phyloP scores from a whole-genome alignment of 2,329 filamentous ascomycete species.

The Beauveria varroae region DNA sequence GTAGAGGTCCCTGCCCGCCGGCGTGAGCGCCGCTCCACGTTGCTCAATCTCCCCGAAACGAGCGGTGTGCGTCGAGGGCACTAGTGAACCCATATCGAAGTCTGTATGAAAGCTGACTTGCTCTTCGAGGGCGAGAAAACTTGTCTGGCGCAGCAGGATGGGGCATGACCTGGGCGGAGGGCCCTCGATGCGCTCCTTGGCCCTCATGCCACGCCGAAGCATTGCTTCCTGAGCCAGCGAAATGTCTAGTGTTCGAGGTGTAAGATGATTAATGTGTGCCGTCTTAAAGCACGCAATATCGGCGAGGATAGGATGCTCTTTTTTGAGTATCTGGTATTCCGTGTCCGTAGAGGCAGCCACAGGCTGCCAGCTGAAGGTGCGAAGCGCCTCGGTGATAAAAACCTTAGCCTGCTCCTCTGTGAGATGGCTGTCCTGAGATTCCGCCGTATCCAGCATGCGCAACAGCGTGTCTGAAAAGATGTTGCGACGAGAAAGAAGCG shows the following conservation, averaged over 20 bases:
- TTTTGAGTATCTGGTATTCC: conserved; percentile 34
- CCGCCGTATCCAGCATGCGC: conserved; percentile 27
- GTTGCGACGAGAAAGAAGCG: conserved; percentile 27
- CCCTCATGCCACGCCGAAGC: conserved; percentile 30
- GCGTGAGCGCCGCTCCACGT: conserved; percentile 41
- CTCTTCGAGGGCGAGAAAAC: conserved; percentile 45
- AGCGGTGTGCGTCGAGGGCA: conserved; percentile 36
- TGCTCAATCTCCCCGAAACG: conserved; percentile 48
- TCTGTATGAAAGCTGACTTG: conserved; percentile 30
- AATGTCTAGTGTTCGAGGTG: conserved; percentile 43
- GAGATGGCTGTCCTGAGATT: conserved; percentile 22
- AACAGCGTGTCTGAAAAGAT: conserved; percentile 35
- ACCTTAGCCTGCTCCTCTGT: conserved; percentile 22
- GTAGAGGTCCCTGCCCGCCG: conserved; percentile 36
- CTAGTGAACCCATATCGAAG: conserved; percentile 11
- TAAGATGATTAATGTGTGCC: conserved; percentile 47
- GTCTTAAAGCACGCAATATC: conserved; percentile 36
- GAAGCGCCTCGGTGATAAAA: conserved; percentile 36
- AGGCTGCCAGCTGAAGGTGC: conserved; percentile 41
- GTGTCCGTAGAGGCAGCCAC: conserved; percentile 30
- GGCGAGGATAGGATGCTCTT: conserved; percentile 39
- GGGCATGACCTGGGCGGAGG: conserved; percentile 36
- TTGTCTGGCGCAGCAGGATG: conserved; percentile 45
- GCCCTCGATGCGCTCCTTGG: conserved; percentile 44
- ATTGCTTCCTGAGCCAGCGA: conserved; percentile 35